These are phyloP conservation scores for Luffa aegyptiaca DNA, from an alignment of 306 rosid species.

Conservation along the genomic window DNA sequence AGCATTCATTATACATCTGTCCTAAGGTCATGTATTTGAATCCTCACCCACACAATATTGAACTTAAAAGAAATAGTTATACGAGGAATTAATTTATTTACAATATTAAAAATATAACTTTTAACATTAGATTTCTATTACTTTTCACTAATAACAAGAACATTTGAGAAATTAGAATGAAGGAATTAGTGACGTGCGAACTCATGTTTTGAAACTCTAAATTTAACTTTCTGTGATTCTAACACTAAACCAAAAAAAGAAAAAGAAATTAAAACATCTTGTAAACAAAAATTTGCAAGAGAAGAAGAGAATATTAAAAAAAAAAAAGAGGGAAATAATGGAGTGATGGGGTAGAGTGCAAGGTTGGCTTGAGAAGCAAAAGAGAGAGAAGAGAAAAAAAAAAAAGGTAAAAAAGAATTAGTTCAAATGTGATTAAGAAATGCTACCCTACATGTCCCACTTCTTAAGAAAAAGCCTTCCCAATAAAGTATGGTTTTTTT, in stretches of 20 bases:
- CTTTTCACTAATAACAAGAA: neutral
- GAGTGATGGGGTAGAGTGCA: conserved; percentile 12
- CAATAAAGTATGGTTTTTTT: conserved; percentile 19
- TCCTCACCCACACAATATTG: too few relatives aligned
- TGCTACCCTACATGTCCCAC: conserved; percentile 27
- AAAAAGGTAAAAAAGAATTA: conserved; percentile 26
- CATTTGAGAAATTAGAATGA: too few relatives aligned
- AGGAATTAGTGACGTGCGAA: too few relatives aligned
- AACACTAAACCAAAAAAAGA: too few relatives aligned
- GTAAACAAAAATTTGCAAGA: neutral
- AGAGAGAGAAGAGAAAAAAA: conserved; percentile 14
- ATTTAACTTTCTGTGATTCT: too few relatives aligned
- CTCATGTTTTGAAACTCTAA: too few relatives aligned
- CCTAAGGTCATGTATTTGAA: too few relatives aligned
- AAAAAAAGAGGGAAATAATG: neutral
- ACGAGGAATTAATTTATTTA: too few relatives aligned
- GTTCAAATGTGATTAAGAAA: conserved; percentile 49
- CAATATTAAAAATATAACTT: too few relatives aligned
- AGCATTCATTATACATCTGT: too few relatives aligned
- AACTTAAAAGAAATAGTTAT: too few relatives aligned
- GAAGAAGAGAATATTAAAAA: neutral
- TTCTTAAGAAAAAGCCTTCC: conserved; percentile 20
- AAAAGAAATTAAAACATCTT: neutral
- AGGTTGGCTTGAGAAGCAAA: neutral
- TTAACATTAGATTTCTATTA: too few relatives aligned